These are phyloP conservation scores for Posidonia australis DNA, from an alignment of 106 monocot genomes.

Conservation along the genomic window DNA sequence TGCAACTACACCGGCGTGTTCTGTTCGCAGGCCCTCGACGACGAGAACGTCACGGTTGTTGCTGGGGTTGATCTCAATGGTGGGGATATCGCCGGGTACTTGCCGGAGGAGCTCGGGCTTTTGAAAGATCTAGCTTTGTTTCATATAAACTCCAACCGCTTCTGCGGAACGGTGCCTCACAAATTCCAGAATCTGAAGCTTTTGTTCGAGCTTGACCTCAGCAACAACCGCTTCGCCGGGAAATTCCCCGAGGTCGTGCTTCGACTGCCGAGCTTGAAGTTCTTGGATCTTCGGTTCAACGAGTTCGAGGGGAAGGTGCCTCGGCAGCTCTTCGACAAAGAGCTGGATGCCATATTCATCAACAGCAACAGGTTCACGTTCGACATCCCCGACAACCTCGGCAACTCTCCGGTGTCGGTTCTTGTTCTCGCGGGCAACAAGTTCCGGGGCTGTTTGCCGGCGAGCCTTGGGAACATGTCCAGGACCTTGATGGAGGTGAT, in stretches of 20 bases:
- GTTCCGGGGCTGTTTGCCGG: conserved; percentile 37
- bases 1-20: conserved; percentile 36
- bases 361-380: conserved; percentile 39
- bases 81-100: conserved; percentile 19
- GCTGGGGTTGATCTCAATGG: conserved; percentile 49
- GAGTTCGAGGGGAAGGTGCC: conserved; percentile 26
- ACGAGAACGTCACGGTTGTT: conserved; percentile 11
- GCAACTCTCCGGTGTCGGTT: conserved; percentile 35
- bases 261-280: conserved; percentile 19
- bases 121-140: conserved; percentile 18
- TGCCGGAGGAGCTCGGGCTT: conserved; percentile 26
- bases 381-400: conserved; percentile 25
- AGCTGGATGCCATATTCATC: conserved; percentile 33
- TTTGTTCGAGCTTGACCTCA: conserved; percentile 50
- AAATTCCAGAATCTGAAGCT: conserved; percentile 18
- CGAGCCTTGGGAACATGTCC: conserved; percentile 28
- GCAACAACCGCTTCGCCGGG: conserved; percentile 37
- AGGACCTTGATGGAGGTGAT: conserved; percentile 32
- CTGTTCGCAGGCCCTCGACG: conserved; percentile 22
- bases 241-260: conserved; percentile 27
- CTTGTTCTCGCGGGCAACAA: conserved; percentile 45
- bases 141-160: conserved; percentile 26
- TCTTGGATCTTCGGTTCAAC: conserved; percentile 42
- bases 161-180: conserved; percentile 25
- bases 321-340: conserved; percentile 19